A percentile compares a stretch with the other conserved stretches of the same genome.
Conservation (phyloP, 352 stramenopile species). For the Phytophthora tubulina region DNA sequence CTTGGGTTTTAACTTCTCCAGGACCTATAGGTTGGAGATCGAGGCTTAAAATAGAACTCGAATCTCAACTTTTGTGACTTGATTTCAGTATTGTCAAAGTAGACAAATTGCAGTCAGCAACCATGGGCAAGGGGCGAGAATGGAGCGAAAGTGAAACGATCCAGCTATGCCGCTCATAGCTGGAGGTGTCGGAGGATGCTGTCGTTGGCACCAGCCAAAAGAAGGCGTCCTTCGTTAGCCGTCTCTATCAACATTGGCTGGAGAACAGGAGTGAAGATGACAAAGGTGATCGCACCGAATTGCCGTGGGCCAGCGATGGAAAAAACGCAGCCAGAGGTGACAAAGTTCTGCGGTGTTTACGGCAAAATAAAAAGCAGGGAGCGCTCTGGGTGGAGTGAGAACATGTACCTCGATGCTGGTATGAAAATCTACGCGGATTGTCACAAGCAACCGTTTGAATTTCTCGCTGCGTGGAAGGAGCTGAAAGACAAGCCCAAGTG, state of each 20-base stretch:
- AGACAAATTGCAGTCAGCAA: background rate
- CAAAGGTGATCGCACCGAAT: background rate
- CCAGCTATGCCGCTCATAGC: constrained; percentile 5
- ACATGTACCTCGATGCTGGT: constrained; percentile 14
- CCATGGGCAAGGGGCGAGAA: constrained; percentile 4
- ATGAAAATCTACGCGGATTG: constrained; percentile 8
- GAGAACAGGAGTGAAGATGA: constrained; percentile 1
- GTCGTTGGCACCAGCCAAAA: constrained; percentile 11
- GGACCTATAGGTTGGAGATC: background rate
- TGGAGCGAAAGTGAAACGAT: constrained; percentile 17
- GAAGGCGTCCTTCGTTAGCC: background rate
- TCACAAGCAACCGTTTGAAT: constrained; percentile 22
- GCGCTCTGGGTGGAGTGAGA: constrained; percentile 14
- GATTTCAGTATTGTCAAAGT: background rate
- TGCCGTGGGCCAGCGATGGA: background rate
- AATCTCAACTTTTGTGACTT: background rate
- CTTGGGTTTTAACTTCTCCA: constrained; percentile 11
- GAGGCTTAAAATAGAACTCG: constrained; percentile 3
- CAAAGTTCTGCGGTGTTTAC: constrained; percentile 11
- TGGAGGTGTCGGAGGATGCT: constrained; percentile 4
- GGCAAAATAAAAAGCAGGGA: constrained; percentile 12
- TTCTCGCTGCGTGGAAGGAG: constrained; percentile 23
- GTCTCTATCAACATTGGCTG: constrained; percentile 8
- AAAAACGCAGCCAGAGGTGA: constrained; percentile 16
- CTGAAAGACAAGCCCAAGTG: constrained; percentile 19